phyloP scores from a whole-genome alignment of 192 early-diverging fungal species.

The Entophlyctis luteolus region DNA sequence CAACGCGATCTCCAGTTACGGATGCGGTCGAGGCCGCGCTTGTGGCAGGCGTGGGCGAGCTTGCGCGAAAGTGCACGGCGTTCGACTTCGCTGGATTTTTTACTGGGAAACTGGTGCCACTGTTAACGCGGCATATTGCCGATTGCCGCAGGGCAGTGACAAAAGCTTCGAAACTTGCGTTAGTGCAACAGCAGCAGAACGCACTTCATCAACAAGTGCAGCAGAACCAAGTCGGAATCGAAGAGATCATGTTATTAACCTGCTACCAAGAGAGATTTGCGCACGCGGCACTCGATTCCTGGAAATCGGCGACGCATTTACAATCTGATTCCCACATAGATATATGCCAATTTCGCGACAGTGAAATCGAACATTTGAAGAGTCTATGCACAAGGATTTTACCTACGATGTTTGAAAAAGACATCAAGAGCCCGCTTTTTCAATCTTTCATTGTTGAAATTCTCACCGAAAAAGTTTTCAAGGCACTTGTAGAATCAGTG shows the following conservation, averaged over 20 bases:
- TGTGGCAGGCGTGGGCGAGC: not conserved
- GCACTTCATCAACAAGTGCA: conserved; percentile 3
- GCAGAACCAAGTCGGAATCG: conserved; percentile 48
- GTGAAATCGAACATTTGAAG: conserved; percentile 14
- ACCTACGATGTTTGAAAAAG: conserved; percentile 59
- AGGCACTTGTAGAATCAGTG: conserved; percentile 63
- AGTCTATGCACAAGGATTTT: conserved; percentile 44
- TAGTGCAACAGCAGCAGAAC: too few species aligned
- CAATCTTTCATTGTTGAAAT: conserved; percentile 71
- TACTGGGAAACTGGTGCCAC: conserved; percentile 61
- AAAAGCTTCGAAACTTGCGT: conserved; percentile 33
- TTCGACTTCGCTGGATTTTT: conserved; percentile 63
- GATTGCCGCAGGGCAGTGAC: conserved; percentile 57
- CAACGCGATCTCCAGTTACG: not conserved
- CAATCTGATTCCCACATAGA: not conserved
- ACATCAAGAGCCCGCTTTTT: conserved; percentile 57
- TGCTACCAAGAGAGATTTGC: conserved; percentile 56
- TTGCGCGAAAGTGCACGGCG: not conserved
- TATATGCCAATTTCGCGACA: too few species aligned
- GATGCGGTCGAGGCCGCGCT: not conserved
- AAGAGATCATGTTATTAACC: conserved; percentile 52
- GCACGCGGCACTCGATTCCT: conserved; percentile 49
- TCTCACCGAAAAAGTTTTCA: conserved; percentile 62
- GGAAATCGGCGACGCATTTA: not conserved
- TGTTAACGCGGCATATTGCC: conserved; percentile 67